Conservation (phyloP, 805 yeast genomes). For the Candida maesae region DNA sequence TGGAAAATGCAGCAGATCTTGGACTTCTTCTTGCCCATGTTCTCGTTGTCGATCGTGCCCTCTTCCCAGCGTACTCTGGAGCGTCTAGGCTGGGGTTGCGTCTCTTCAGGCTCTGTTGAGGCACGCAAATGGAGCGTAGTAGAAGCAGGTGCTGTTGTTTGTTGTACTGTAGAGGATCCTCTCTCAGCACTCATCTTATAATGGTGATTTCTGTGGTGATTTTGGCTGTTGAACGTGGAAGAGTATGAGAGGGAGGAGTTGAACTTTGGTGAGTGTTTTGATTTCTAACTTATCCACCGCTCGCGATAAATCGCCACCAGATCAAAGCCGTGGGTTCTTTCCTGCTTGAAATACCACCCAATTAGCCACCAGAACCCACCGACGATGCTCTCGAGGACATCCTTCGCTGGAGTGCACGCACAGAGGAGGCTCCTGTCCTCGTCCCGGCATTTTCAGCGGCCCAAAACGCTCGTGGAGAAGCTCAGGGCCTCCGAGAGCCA, state of each 20-base stretch:
- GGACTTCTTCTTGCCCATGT: slow-evolving; percentile 82
- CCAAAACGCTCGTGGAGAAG: slow-evolving; percentile 15
- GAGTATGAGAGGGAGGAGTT: too few relatives aligned
- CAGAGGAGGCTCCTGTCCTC: slow-evolving; percentile 2
- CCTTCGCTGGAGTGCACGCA: too few relatives aligned
- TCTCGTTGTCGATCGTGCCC: slow-evolving; percentile 86
- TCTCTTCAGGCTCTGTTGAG: slow-evolving; percentile 19
- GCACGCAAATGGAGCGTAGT: slow-evolving; percentile 20
- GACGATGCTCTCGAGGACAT: not conserved
- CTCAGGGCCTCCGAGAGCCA: slow-evolving; percentile 12
- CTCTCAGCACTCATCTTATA: not conserved
- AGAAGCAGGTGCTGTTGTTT: not conserved
- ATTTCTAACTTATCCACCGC: not conserved
- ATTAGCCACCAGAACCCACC: too few relatives aligned
- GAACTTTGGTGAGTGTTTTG: not conserved
- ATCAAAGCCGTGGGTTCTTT: too few relatives aligned
- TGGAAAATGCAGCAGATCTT: slow-evolving; percentile 88
- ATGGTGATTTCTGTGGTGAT: too few relatives aligned
- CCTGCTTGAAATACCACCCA: too few relatives aligned
- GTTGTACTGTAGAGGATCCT: not conserved
- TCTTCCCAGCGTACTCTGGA: slow-evolving; percentile 78
- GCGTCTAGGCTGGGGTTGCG: slow-evolving; percentile 19
- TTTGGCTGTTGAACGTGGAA: too few relatives aligned
- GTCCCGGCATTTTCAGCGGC: not conserved
- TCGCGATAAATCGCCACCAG: too few relatives aligned